phyloP scores from a whole-genome alignment of 495 filamentous ascomycete species.

The Penicillium turbatum region DNA sequence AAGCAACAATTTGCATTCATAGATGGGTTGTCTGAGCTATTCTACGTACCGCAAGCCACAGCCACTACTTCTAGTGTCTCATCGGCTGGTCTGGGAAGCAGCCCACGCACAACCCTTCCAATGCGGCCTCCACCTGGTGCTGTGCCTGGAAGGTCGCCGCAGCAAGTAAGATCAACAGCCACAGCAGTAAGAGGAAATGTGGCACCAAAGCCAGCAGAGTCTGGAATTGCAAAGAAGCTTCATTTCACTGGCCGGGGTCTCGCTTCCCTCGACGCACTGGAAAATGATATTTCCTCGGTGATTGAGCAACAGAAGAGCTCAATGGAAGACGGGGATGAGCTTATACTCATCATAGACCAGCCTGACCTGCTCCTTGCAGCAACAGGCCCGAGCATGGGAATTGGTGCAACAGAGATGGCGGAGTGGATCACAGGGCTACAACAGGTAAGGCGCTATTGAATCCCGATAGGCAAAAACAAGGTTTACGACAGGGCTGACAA shows the following conservation, averaged over 20 bases:
- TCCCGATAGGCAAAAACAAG: neutral
- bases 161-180: slow-evolving; percentile 2
- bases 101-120: slow-evolving; percentile 31
- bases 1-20: slow-evolving; percentile 63
- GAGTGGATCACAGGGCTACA: slow-evolving; percentile 46
- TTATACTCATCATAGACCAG: slow-evolving; percentile 48
- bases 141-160: slow-evolving; percentile 27
- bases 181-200: neutral
- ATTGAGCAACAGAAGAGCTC: slow-evolving; percentile 28
- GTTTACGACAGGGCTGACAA: slow-evolving; percentile 10
- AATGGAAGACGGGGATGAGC: slow-evolving; percentile 22
- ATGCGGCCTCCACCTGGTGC: slow-evolving; percentile 28
- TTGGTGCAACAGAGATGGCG: slow-evolving; percentile 44
- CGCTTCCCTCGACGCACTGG: slow-evolving; percentile 33
- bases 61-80: slow-evolving; percentile 12
- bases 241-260: slow-evolving; percentile 34
- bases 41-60: slow-evolving; percentile 29
- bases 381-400: slow-evolving; percentile 32
- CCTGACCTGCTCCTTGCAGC: slow-evolving; percentile 50
- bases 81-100: slow-evolving; percentile 9
- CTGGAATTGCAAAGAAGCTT: slow-evolving; percentile 33
- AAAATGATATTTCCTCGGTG: slow-evolving; percentile 38
- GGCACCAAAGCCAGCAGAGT: slow-evolving; percentile 13
- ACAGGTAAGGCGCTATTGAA: slow-evolving; percentile 30
- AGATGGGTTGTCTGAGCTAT: slow-evolving; percentile 66